Base-by-base conservation (phyloP, 768 basidiomycete species). In the Phanerodontia chrysosporium region DNA sequence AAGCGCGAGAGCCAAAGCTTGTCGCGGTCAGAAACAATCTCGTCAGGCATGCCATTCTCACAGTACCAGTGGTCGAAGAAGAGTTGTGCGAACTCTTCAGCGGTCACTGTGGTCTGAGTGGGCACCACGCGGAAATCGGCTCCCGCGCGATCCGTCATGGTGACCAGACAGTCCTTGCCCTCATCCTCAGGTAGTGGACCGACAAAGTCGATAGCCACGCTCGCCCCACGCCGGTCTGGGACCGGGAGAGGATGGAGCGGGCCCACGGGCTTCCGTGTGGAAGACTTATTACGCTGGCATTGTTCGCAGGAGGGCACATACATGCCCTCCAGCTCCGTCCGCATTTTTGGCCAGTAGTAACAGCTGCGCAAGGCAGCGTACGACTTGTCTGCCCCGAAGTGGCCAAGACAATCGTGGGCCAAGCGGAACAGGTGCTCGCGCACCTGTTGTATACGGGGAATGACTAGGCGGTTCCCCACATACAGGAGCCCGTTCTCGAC, bases 271-370 rank as follows among this genome's bases (percentile, higher is more conserved):
- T 24, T 45, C 13, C 70, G 53, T 0, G 67, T 60, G 27, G 62
- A 66, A 1, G 28, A 62, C 63, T 80, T 79, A 63, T 78, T 73
- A 0, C 67, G 51, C 61, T 51, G 72, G 65, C 60, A 79, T 4
- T 36, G 65, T 25, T n/a, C 65, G 57, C 70, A 74, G 4, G 60
- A 72, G 59, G 70, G 63, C 0, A 77, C 70, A 13, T 76, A 75
- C 18, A 61, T 35, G 0, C 49, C 10, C 51, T 72, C 72, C 0
- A 77, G 60, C 28, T 72, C 54, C 0, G 35, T 24, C 0, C 71
- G 58, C 75, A 76, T 76, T 27, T 71, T 65, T 63, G 57, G 62
- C 67, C 60, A 46, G 66, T 63, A 59, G 51, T 54, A 70, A 3
- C 25, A 30, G 32, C 14, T 12, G 1, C 62, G 44, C 0, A 69